These are phyloP conservation scores for Grigorovia yakushimaensis DNA, from an alignment of 805 yeast species.

Conservation along the genomic window DNA sequence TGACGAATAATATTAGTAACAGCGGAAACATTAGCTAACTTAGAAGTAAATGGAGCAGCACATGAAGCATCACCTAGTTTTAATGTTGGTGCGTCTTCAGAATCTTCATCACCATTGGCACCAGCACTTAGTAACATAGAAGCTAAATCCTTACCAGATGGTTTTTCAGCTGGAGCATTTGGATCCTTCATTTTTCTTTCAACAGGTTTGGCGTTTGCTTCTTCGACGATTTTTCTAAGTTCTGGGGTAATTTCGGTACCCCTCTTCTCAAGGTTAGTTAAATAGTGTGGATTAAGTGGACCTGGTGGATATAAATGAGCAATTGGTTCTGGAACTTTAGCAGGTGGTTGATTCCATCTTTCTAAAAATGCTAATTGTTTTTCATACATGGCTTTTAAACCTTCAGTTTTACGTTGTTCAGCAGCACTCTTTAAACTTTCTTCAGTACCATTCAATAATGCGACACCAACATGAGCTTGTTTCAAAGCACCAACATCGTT, in stretches of 20 bases:
- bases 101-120: constrained; percentile 29
- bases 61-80: constrained; percentile 98
- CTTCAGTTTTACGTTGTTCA: constrained; percentile 64
- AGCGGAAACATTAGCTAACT: constrained; percentile 81
- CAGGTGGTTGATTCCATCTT: constrained; percentile 76
- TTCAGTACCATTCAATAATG: constrained; percentile 93
- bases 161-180: constrained; percentile 41
- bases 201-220: constrained; percentile 35
- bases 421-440: constrained; percentile 84
- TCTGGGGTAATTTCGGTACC: constrained; percentile 77
- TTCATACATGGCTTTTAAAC: constrained; percentile 56
- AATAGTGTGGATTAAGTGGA: constrained; percentile 76
- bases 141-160: constrained; percentile 38
- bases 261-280: constrained; percentile 73
- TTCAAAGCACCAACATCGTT: constrained; percentile 98
- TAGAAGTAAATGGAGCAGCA: constrained; percentile 97
- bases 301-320: constrained; percentile 98
- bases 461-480: constrained; percentile 97
- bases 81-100: constrained; percentile 78
- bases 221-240: constrained; percentile 48
- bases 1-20: constrained; percentile 92
- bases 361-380: constrained; percentile 74
- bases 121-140: constrained; percentile 21
- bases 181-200: constrained; percentile 27
- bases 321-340: constrained; percentile 75